These are phyloP conservation scores for Coemansia erecta DNA, from an alignment of 192 early-diverging fungal species.

Conservation along the genomic window DNA sequence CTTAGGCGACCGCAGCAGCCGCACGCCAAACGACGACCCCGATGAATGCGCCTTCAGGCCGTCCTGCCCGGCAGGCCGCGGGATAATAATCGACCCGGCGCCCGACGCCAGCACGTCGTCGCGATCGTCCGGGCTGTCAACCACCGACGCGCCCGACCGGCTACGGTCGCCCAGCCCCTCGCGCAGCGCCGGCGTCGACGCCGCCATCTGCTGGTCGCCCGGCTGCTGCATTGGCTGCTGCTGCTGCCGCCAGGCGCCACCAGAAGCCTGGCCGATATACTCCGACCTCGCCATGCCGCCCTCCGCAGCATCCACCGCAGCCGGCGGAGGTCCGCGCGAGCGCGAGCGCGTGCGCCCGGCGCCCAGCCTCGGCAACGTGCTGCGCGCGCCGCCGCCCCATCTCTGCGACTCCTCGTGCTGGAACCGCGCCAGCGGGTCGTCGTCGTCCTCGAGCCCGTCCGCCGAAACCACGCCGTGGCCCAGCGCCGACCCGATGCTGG, in stretches of 20 bases:
- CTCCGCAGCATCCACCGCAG: background rate
- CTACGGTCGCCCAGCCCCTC: slow-evolving; percentile 5
- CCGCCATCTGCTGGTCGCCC: slow-evolving; percentile 19
- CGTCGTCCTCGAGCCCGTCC: slow-evolving; percentile 11
- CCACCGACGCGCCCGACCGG: background rate
- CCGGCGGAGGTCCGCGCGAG: slow-evolving; percentile 8
- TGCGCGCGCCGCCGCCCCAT: slow-evolving; percentile 46
- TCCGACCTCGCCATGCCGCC: slow-evolving; percentile 46
- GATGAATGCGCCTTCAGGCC: background rate
- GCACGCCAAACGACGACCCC: slow-evolving; percentile 21
- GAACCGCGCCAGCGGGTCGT: slow-evolving; percentile 48
- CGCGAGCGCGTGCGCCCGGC: slow-evolving; percentile 6
- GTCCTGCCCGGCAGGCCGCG: background rate
- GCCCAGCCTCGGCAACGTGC: slow-evolving; percentile 44
- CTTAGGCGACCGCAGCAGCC: slow-evolving; percentile 43
- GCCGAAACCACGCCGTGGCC: background rate
- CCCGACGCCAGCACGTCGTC: background rate
- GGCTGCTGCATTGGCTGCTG: background rate
- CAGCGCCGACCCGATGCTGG: slow-evolving; percentile 22
- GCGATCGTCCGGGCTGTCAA: background rate
- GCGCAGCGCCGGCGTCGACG: slow-evolving; percentile 34
- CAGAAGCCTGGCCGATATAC: slow-evolving; percentile 33
- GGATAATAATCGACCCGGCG: background rate
- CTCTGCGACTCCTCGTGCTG: slow-evolving; percentile 51
- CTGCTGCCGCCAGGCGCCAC: too few species aligned